These are phyloP conservation scores for Tylopilus rubrobrunneus DNA, from an alignment of 768 basidiomycete genomes.

Conservation along the genomic window DNA sequence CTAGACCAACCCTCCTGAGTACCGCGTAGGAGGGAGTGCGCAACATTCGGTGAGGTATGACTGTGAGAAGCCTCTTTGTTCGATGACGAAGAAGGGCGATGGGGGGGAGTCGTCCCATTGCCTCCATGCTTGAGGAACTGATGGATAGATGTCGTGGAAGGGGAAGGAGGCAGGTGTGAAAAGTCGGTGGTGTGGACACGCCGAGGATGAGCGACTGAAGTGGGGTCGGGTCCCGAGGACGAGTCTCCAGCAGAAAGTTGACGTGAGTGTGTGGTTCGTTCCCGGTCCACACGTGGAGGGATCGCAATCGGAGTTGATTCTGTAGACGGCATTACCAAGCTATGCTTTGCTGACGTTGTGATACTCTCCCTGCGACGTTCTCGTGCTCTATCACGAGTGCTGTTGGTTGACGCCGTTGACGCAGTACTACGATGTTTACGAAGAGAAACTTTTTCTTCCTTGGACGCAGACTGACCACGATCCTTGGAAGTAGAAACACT, in stretches of 20 bases:
- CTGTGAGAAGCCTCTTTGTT: constrained; percentile 38
- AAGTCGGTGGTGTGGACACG: constrained; percentile 74
- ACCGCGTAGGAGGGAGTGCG: constrained; percentile 80
- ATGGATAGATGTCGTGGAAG: constrained; percentile 85
- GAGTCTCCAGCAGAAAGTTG: constrained; percentile 69
- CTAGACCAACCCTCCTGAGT: constrained; percentile 90
- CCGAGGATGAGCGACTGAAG: constrained; percentile 47
- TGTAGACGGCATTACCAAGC: background rate
- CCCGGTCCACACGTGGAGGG: constrained; percentile 24
- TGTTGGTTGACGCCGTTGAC: constrained; percentile 39
- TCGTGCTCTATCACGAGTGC: constrained; percentile 43
- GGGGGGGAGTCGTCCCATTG: constrained; percentile 35
- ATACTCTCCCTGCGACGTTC: constrained; percentile 54
- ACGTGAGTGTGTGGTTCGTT: constrained; percentile 48
- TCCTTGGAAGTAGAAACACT: constrained; percentile 30
- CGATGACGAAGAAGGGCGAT: constrained; percentile 33
- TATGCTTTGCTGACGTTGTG: constrained; percentile 34
- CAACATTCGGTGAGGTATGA: constrained; percentile 61
- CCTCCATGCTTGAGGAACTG: constrained; percentile 66
- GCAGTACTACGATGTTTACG: constrained; percentile 76
- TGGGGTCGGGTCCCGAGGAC: constrained; percentile 48
- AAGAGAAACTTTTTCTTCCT: constrained; percentile 47
- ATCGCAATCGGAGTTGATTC: constrained; percentile 26
- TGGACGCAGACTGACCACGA: constrained; percentile 24
- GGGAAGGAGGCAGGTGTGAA: constrained; percentile 87